Evolutionary conservation across 2,329 filamentous ascomycete genomes (phyloP).

Genomic region (Teratosphaeria gauchensis): DNA sequence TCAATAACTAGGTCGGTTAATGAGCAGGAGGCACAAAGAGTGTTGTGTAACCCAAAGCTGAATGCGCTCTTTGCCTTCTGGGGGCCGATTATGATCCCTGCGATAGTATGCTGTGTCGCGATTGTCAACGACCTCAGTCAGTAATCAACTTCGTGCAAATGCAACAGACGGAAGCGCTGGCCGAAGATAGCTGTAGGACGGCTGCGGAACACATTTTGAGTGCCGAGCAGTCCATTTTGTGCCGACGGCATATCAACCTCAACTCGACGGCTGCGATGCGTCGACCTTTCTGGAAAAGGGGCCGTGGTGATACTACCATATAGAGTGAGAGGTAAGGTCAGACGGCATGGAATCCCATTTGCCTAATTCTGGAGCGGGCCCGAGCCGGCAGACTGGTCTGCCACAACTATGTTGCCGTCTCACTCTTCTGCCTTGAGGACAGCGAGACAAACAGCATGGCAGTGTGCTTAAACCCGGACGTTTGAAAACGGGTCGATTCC

Average conservation of each 20-base stretch:
- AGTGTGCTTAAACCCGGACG: too few species aligned
- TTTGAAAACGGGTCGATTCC: too few species aligned
- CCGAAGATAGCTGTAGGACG: not conserved
- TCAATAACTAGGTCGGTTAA: not conserved
- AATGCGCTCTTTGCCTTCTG: too few species aligned
- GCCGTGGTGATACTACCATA: not conserved
- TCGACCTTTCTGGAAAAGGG: not conserved
- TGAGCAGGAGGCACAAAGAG: not conserved
- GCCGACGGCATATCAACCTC: not conserved
- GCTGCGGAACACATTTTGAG: not conserved
- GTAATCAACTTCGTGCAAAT: not conserved
- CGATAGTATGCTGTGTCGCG: not conserved
- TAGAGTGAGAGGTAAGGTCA: not conserved
- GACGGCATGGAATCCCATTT: not conserved
- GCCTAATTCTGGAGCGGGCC: not conserved
- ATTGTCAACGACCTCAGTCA: not conserved
- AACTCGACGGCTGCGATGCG: not conserved
- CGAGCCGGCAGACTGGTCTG: too few species aligned
- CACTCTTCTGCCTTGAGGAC: too few species aligned
- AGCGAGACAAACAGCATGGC: too few species aligned
- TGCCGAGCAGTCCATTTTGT: not conserved
- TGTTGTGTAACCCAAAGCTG: not conserved
- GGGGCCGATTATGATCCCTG: not conserved
- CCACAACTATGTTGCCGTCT: too few species aligned
- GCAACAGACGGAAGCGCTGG: not conserved